These are phyloP conservation scores for Stagonosporopsis cucurbitacearum DNA, from an alignment of 2,329 filamentous ascomycete genomes.

Conservation along the genomic window DNA sequence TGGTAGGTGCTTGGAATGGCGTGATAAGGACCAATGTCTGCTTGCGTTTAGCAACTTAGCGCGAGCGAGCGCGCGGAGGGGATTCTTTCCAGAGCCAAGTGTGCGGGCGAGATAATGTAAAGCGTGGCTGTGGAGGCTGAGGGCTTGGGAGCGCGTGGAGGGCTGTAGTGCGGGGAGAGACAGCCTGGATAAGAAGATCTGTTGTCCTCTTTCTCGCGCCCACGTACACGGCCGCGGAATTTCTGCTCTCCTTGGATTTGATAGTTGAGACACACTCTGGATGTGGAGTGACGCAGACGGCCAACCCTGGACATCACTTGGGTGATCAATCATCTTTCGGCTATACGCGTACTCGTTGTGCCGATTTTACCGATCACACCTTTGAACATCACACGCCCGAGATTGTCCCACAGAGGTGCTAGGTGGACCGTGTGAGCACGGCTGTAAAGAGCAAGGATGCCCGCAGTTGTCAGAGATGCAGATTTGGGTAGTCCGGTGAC, in stretches of 20 bases:
- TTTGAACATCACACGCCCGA: constrained; percentile 2
- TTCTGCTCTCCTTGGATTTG: not conserved
- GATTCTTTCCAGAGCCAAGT: constrained; percentile 11
- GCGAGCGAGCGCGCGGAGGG: constrained; percentile 2
- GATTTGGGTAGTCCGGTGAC: not conserved
- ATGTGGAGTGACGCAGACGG: constrained; percentile 1
- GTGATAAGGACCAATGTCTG: constrained; percentile 17
- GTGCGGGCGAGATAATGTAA: constrained; percentile 4
- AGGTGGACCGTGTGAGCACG: constrained; percentile 3
- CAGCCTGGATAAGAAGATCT: constrained; percentile 12
- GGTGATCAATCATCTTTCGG: constrained; percentile 2
- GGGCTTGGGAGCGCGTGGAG: constrained; percentile 8
- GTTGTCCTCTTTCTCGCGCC: not conserved
- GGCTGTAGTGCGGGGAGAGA: constrained; percentile 12
- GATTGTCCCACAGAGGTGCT: constrained; percentile 1
- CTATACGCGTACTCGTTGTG: constrained; percentile 7
- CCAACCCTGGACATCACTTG: constrained; percentile 1
- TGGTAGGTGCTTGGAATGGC: constrained; percentile 18
- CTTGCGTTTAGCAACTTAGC: constrained; percentile 2
- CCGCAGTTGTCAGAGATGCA: constrained; percentile 7
- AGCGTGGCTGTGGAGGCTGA: constrained; percentile 20
- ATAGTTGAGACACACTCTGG: not conserved
- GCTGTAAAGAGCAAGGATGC: constrained; percentile 14
- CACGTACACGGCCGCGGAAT: constrained; percentile 4
- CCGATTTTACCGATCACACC: constrained; percentile 13